A percentile compares a stretch with the other conserved stretches of the same genome.
Conservation (phyloP, 2,329 filamentous ascomycete genomes). For the Pseudocercospora crystallina region DNA sequence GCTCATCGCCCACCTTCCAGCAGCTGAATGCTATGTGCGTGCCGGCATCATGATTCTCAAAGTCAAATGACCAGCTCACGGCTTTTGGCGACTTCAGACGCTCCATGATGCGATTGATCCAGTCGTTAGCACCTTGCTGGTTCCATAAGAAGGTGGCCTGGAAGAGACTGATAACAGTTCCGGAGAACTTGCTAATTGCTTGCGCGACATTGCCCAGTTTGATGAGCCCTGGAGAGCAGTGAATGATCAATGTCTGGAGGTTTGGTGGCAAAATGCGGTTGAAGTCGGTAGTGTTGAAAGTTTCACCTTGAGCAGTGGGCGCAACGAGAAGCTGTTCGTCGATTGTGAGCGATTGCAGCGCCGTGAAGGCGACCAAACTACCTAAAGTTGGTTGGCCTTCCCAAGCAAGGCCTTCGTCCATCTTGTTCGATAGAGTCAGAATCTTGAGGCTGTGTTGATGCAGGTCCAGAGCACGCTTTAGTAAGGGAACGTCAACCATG, state of each 20-base stretch:
- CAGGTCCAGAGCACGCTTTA: background rate
- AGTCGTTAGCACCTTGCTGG: background rate
- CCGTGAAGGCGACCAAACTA: background rate
- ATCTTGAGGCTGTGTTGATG: background rate
- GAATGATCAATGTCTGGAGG: background rate
- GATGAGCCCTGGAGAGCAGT: background rate
- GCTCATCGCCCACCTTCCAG: background rate
- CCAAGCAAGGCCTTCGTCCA: background rate
- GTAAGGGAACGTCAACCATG: background rate
- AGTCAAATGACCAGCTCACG: background rate
- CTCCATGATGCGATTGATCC: background rate
- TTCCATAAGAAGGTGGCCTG: background rate
- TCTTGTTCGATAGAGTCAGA: background rate
- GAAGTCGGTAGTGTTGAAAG: background rate
- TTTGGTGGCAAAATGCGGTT: background rate
- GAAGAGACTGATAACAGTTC: background rate
- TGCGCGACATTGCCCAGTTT: background rate
- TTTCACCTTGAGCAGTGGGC: background rate
- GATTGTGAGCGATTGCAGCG: background rate
- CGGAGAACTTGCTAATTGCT: background rate
- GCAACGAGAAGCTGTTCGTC: background rate
- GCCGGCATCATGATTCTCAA: background rate
- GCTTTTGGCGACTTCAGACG: background rate
- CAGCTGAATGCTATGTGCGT: background rate
- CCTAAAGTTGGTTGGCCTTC: background rate